These are phyloP conservation scores for Ophiostoma tasmaniense DNA, from an alignment of 2,329 filamentous ascomycete species.

Conservation along the genomic window DNA sequence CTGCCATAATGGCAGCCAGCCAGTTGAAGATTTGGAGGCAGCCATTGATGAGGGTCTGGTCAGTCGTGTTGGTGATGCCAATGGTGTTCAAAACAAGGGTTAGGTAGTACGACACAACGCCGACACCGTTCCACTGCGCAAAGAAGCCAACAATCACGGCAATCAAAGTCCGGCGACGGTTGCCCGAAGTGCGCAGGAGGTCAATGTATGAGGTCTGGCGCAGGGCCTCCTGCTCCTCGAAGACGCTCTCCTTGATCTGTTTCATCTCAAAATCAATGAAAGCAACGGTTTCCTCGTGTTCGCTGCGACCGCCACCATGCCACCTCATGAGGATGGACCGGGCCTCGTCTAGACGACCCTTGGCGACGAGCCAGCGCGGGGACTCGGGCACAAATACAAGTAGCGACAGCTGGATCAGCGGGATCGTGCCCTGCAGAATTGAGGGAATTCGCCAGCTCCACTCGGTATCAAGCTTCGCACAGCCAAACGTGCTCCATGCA, in stretches of 20 bases:
- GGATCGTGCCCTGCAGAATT: conserved; percentile 36
- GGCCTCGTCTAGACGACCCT: background rate
- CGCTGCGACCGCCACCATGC: background rate
- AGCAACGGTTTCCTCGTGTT: background rate
- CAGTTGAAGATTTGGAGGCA: conserved; percentile 29
- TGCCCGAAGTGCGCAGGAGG: background rate
- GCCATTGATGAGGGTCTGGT: conserved; percentile 24
- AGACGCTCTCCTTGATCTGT: background rate
- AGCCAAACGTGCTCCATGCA: conserved; percentile 36
- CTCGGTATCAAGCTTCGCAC: conserved; percentile 21
- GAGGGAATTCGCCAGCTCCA: conserved; percentile 32
- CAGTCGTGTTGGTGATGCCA: conserved; percentile 27
- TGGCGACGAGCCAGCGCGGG: background rate
- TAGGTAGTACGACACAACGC: conserved; percentile 28
- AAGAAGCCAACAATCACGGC: conserved; percentile 13
- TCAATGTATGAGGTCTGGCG: background rate
- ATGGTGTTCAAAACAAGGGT: conserved; percentile 29
- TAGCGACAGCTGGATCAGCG: conserved; percentile 31
- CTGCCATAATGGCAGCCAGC: conserved; percentile 25
- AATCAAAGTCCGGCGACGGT: conserved; percentile 16
- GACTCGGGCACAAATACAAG: background rate
- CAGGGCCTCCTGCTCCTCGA: background rate
- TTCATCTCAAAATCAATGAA: background rate
- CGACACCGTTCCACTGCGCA: conserved; percentile 17
- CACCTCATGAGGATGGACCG: background rate